These are phyloP conservation scores for Sporormia fimetaria DNA, from an alignment of 495 filamentous ascomycete species.

Conservation along the genomic window DNA sequence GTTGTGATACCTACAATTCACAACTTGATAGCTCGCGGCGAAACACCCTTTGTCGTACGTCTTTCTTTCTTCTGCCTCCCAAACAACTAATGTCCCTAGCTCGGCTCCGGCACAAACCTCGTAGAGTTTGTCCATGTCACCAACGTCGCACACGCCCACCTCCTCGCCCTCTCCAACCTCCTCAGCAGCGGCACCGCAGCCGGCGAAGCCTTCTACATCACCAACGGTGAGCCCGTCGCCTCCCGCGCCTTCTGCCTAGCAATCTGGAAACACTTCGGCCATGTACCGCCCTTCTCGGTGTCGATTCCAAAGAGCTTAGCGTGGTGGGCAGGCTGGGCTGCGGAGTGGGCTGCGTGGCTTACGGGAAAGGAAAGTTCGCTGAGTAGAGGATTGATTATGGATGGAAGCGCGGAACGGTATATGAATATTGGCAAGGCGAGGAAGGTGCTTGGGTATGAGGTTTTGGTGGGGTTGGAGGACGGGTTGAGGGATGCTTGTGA, in stretches of 20 bases:
- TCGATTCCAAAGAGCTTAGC: conserved; percentile 44
- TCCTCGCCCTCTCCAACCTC: conserved; percentile 51
- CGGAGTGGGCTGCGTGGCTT: conserved; percentile 44
- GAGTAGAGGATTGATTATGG: conserved; percentile 45
- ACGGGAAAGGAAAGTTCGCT: conserved; percentile 40
- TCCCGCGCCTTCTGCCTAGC: conserved; percentile 50
- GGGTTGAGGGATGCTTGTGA: conserved; percentile 31
- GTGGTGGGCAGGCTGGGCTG: conserved; percentile 38
- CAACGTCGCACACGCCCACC: conserved; percentile 52
- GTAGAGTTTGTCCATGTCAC: conserved; percentile 52
- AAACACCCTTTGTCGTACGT: conserved; percentile 48
- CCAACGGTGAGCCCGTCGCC: conserved; percentile 50
- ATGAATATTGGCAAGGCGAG: conserved; percentile 47
- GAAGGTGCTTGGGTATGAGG: conserved; percentile 46
- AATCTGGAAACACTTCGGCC: conserved; percentile 49
- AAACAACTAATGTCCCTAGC: too few relatives aligned
- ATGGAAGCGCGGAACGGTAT: conserved; percentile 45
- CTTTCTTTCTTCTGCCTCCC: too few relatives aligned
- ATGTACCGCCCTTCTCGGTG: conserved; percentile 42
- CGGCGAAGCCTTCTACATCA: conserved; percentile 52
- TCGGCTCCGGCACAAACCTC: conserved; percentile 47
- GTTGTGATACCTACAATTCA: conserved; percentile 44
- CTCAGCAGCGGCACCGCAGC: conserved; percentile 44
- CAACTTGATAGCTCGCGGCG: conserved; percentile 42
- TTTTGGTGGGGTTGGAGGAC: conserved; percentile 45